Base-by-base conservation (phyloP, 768 basidiomycete species). In the Naganishia vishniacii region DNA sequence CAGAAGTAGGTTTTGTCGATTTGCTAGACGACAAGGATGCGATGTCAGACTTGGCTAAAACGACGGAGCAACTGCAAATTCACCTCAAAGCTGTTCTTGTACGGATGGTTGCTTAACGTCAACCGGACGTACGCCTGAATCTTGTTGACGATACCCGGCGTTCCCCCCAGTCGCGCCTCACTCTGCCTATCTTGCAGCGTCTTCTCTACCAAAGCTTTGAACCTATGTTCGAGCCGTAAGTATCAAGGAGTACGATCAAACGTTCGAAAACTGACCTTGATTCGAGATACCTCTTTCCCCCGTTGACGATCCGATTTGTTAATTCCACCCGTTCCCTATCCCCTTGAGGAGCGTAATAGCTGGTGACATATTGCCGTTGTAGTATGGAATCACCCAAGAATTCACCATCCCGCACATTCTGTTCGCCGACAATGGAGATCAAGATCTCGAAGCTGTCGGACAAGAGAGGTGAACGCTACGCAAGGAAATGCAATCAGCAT, bases 81-180 rank as follows among this genome's bases (percentile, higher is more conserved):
- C 31, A 90, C 91, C 83, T 97, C 92, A 65, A 95, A 85, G 60
- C 86, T 82, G 62, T 88, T 88, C 53, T 88, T 86, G 89, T 93
- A 94, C 58, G 81, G 79, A 68, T 89, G 89, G 18, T 85, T 86
- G 67, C 83, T 81, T 72, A 91, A 89, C 68, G 84, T 80, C 58
- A 97, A 85, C 26, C 87, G 80, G 31, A 93, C 79, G 74, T 90
- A 98, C 0, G 91, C 91, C 11, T 92, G 81, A 45, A 97, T 84
- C 74, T 88, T 91, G 81, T 97, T 95, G 31, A 85, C 81, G 13
- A 92, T 81, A 64, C 88, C 89, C 0, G 94, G 94, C 63, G 92
- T 88, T 26, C 94, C 94, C 16, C 94, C 94, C 4, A 99, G 81
- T 42, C 83, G 81, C 0, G 94, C 94, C 69, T 95, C 89, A 59